phyloP scores from a whole-genome alignment of 805 yeast species.

The Candida insectalens region DNA sequence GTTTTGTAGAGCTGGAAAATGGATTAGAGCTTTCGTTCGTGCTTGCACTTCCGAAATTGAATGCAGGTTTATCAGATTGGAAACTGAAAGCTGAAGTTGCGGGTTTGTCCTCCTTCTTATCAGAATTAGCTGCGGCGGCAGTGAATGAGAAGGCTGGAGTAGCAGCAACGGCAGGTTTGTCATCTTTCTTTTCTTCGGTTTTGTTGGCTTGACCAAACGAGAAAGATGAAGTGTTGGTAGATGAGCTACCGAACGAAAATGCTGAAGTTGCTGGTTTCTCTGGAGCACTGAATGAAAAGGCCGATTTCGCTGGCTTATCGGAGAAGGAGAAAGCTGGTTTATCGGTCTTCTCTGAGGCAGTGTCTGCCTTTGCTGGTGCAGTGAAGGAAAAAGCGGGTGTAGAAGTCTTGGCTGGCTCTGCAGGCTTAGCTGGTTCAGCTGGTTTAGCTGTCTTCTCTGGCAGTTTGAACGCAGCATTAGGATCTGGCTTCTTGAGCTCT shows the following conservation, averaged over 20 bases:
- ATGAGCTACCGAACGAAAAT: background rate
- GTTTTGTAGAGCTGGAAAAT: constrained; percentile 5
- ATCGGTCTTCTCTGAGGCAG: background rate
- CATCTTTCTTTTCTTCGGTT: too few relatives aligned
- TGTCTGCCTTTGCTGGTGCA: background rate
- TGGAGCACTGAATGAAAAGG: constrained; percentile 6
- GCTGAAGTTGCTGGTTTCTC: constrained; percentile 2
- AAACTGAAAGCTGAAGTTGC: constrained; percentile 2
- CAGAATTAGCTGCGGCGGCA: background rate
- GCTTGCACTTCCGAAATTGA: constrained; percentile 3
- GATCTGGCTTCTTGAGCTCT: constrained; percentile 3
- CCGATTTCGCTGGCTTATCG: constrained; percentile 6
- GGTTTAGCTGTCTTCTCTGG: constrained; percentile 13
- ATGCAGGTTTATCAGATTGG: constrained; percentile 1
- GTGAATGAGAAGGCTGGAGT: constrained; percentile 2
- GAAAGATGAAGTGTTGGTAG: background rate
- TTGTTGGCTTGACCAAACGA: background rate
- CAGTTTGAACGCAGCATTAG: constrained; percentile 17
- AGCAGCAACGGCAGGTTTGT: constrained; percentile 2
- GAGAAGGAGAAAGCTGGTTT: constrained; percentile 2
- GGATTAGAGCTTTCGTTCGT: too few relatives aligned
- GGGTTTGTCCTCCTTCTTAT: constrained; percentile 1
- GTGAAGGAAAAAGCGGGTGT: constrained; percentile 1
- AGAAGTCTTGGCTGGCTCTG: constrained; percentile 1
- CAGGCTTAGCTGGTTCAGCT: too few relatives aligned